Evolutionary conservation across 208 protist genomes (phyloP), one percentile per base, ranked within the genome.

Genomic region (Balamuthia mandrillaris): DNA sequence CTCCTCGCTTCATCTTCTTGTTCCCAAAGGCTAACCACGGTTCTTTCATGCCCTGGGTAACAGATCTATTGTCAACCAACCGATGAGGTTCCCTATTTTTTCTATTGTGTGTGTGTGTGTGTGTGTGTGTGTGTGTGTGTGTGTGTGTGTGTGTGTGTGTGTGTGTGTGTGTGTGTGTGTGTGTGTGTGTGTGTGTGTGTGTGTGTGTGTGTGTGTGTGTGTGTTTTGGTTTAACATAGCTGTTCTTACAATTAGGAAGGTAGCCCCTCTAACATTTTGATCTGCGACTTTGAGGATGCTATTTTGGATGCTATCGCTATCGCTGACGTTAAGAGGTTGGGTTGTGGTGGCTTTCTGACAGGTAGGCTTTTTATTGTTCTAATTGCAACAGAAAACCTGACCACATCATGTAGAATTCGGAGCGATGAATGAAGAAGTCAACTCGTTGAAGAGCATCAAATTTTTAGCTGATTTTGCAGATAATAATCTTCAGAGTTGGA

Each of bases 321-420:
- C 37, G 18, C 41, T 4, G 68, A 37, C 42, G 29, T 85, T 33
- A 70, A 85, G 79, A 24, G 79, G 18, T 61, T 85, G 41, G 79
- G 79, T 27, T 31, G 44, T 6, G 79, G 79, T 18, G 42, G 51
- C 60, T 74, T 85, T 61, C 56, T 85, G 60, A 85, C 79, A 39
- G 49, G 49, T 56, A 56, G n/a, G n/a, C n/a, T n/a, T n/a, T n/a
- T n/a, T n/a, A n/a, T n/a, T n/a, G n/a, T n/a, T n/a, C 49, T 56
- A 56, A n/a, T 56, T n/a, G 18, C 49, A 56, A 56, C 49, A 56
- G n/a, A 56, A n/a, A 24, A 56, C 49, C 18, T 56, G 18, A 56
- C n/a, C 49, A 24, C 49, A 56, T 24, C 18, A 56, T 24, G n/a
- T 56, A 16, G 89, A 91, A 52, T 91, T 91, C 54, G 89, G 89